Base-by-base conservation (phyloP, 306 rosid genomes). In the Elaeagnus macrophylla region DNA sequence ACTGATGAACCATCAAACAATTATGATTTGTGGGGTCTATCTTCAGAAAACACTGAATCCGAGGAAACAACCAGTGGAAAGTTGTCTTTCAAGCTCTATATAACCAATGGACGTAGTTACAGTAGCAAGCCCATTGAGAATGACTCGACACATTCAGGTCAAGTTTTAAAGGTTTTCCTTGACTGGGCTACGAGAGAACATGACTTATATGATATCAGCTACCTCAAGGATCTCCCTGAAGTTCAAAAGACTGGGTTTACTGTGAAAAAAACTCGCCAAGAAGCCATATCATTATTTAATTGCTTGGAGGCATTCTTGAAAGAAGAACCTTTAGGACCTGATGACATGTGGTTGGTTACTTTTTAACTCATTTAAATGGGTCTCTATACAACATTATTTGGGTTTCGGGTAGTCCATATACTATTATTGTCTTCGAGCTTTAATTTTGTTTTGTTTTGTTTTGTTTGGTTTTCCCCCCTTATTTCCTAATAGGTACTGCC, bases 291-390 rank as follows among this genome's bases (percentile, higher is more conserved):
- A 70, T 57, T 89, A 39, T 81, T 74, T 73, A 73, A 82, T 68
- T 85, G 97, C 76, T 89, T 89, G 46, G 93, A 85, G 73, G 85
- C 94, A 53, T 89, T 85, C 68, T 76, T 81, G 76, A 85, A 76
- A 76, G 89, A 78, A 74, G 97, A 89, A 59, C 97, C 95, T 53
- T 73, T 85, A 40, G 95, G 95, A 60, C 95, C 83, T 19, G 89
- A 83, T 37, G 84, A 89, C 67, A 89, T 80, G 95, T 89, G 97
- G 97, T 89, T 57, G 81, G 97, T 75, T 54, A 58, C 47, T 37
- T 37, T 60, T 45, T 16, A 8, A 45, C 42, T 48, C 57, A 13
- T 53, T 9, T 10, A 12, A 11, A 11, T 15, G 15, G 7, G 7
- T 11, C 48, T 25, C 48, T 25, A 25, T 25, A 2, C 32, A 25